Percentiles rank a stretch among this genome's conserved stretches.
Evolutionary conservation across 139 green algal species (phyloP).

Genomic region (Pseudopediastrum boryanum): DNA sequence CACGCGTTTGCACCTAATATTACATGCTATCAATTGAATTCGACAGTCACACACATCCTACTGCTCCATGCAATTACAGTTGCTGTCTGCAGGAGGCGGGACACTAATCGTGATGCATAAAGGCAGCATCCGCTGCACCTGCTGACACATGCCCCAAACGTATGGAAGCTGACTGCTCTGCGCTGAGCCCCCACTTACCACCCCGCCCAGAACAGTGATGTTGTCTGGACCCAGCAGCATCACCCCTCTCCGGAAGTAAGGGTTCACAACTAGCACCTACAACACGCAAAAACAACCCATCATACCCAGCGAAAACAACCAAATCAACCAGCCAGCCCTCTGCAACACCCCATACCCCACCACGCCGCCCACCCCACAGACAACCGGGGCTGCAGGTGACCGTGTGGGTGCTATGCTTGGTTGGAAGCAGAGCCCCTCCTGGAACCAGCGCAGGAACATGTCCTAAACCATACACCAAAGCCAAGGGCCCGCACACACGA

Average conservation of each 20-base stretch:
- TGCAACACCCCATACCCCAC: too few relatives aligned
- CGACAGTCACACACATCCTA: neutral
- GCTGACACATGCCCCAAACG: neutral
- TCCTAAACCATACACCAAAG: too few relatives aligned
- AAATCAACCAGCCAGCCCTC: too few relatives aligned
- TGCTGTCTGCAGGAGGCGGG: neutral
- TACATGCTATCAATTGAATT: neutral
- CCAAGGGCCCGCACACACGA: too few relatives aligned
- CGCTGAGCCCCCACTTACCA: constrained; percentile 40
- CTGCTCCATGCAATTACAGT: neutral
- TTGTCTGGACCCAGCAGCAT: constrained; percentile 73
- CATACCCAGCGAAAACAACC: neutral
- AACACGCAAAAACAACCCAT: neutral
- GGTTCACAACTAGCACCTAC: constrained; percentile 64
- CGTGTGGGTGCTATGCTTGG: too few relatives aligned
- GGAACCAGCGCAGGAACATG: too few relatives aligned
- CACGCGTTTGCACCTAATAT: constrained; percentile 20
- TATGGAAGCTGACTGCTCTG: neutral
- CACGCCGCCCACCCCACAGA: too few relatives aligned
- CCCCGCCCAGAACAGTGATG: constrained; percentile 60
- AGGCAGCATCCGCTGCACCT: neutral
- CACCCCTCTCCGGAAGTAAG: constrained; percentile 54
- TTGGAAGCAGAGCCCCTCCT: too few relatives aligned
- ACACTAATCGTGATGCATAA: neutral
- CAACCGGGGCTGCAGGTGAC: too few relatives aligned